Evolutionary conservation across 352 stramenopile species (phyloP).

Genomic region (Globisporangium paroecandrum): DNA sequence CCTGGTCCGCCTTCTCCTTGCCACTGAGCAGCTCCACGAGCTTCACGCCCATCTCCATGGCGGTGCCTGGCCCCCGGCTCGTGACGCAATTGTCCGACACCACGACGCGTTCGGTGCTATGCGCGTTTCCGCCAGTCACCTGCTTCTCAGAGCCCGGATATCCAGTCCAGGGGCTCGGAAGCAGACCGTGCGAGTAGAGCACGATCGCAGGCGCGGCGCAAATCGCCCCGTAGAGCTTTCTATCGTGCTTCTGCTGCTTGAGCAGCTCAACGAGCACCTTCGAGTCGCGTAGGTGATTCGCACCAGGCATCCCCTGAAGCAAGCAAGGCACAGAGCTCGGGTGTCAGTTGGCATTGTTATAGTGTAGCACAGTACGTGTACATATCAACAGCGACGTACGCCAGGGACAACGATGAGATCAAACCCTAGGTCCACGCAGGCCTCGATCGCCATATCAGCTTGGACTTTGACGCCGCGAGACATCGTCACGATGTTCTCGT

Average conservation of each 20-base stretch:
- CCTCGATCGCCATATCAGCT: slow-evolving; percentile 62
- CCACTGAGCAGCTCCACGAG: slow-evolving; percentile 72
- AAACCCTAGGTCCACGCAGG: slow-evolving; percentile 47
- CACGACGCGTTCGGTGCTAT: slow-evolving; percentile 50
- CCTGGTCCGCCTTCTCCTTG: slow-evolving; percentile 53
- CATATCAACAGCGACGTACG: slow-evolving; percentile 20
- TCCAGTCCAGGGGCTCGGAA: slow-evolving; percentile 48
- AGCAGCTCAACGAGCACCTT: slow-evolving; percentile 51
- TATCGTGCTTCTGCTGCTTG: slow-evolving; percentile 54
- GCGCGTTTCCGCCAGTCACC: slow-evolving; percentile 37
- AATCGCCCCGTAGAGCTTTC: slow-evolving; percentile 73
- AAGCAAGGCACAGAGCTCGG: neutral
- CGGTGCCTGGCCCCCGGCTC: slow-evolving; percentile 70
- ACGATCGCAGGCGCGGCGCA: slow-evolving; percentile 72
- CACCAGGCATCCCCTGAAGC: slow-evolving; percentile 57
- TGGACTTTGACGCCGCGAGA: slow-evolving; percentile 70
- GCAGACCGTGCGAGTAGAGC: slow-evolving; percentile 59
- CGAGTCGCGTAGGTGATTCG: slow-evolving; percentile 69
- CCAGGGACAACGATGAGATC: slow-evolving; percentile 70
- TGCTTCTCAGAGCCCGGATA: slow-evolving; percentile 71
- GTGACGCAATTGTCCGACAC: slow-evolving; percentile 75
- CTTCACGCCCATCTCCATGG: slow-evolving; percentile 82
- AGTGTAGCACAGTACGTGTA: neutral
- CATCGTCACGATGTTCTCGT: slow-evolving; percentile 68
- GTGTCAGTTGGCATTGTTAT: neutral